phyloP scores from a whole-genome alignment of 345 rosid genomes.

The Cochlearia excelsa region DNA sequence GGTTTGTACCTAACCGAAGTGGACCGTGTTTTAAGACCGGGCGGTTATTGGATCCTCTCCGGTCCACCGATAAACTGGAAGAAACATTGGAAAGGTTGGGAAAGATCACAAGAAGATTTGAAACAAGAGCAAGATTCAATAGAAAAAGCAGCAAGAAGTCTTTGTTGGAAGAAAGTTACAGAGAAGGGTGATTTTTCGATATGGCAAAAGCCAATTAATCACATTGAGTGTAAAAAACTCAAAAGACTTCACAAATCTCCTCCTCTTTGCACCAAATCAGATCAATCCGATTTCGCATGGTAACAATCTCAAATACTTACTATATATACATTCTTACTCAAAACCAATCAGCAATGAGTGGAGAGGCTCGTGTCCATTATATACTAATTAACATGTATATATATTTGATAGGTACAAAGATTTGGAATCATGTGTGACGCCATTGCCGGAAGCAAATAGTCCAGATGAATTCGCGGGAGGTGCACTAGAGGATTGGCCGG shows the following conservation, averaged over 20 bases:
- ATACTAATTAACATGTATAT: background rate
- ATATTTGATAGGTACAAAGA: constrained; percentile 54
- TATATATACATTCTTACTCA: background rate
- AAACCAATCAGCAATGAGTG: background rate
- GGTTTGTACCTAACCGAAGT: constrained; percentile 84
- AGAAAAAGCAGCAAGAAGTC: constrained; percentile 61
- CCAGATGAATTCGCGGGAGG: constrained; percentile 84
- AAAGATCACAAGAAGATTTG: constrained; percentile 73
- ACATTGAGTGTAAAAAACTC: constrained; percentile 59
- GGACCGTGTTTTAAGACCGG: constrained; percentile 85
- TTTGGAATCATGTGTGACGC: constrained; percentile 83
- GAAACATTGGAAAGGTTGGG: constrained; percentile 94
- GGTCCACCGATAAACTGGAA: constrained; percentile 95
- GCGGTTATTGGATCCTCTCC: constrained; percentile 92
- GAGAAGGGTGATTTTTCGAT: constrained; percentile 70
- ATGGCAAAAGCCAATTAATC: constrained; percentile 87
- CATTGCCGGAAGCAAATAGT: constrained; percentile 69
- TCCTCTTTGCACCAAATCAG: constrained; percentile 63
- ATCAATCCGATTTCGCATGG: constrained; percentile 76
- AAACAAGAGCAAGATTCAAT: constrained; percentile 86
- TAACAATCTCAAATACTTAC: constrained; percentile 28
- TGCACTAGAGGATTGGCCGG: constrained; percentile 78
- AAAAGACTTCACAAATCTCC: constrained; percentile 52
- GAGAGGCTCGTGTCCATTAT: background rate
- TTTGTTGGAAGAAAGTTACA: constrained; percentile 90